Evolutionary conservation across 495 filamentous ascomycete genomes (phyloP), one percentile per base, ranked within the genome.

Genomic region (Neurospora tetrasperma): DNA sequence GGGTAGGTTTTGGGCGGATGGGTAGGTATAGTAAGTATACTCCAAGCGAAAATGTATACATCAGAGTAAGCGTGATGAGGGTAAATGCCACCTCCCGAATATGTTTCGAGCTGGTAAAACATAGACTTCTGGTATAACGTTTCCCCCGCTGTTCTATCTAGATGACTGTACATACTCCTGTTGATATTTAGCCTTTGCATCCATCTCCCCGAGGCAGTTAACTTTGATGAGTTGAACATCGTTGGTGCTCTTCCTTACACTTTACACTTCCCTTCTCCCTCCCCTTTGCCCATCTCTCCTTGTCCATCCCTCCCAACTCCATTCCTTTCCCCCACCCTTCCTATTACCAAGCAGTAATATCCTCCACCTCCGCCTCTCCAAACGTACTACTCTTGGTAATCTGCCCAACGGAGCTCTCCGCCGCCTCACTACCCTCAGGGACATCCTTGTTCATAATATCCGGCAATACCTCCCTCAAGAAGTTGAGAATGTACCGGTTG

Each of bases 351-450:
- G 93, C 94, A 70, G 94, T 97, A 75, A 99, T 97, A 81, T 99
- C 96, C 73, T 94, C 95, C 54, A 98, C 94, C 83, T 99, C 95
- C 3, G 93, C 93, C 83, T 97, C 94, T 7, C 95, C 94, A 83
- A 97, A 96, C 3, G 90, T 94, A 82, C 93, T 96, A 73, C 84
- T 93, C 84, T 95, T 96, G 16, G 86, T 90, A 41, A 92, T 62
- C 73, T 83, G 78, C 27, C 86, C 84, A 14, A 86, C 85, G 41
- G 76, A 80, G 66, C 80, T 84, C 70, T 79, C 81, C 73, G 81
- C 84, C 70, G 76, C 82, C 16, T 79, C 83, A 16, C 80, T 86
- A 18, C 54, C 54, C 27, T 35, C 27, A 10, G 84, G 83, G 7
- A 83, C 87, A 38, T 88, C 84, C 74, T 86, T 86, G 42, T 84